Conservation (phyloP, 768 basidiomycete genomes). For the Postia placenta region DNA sequence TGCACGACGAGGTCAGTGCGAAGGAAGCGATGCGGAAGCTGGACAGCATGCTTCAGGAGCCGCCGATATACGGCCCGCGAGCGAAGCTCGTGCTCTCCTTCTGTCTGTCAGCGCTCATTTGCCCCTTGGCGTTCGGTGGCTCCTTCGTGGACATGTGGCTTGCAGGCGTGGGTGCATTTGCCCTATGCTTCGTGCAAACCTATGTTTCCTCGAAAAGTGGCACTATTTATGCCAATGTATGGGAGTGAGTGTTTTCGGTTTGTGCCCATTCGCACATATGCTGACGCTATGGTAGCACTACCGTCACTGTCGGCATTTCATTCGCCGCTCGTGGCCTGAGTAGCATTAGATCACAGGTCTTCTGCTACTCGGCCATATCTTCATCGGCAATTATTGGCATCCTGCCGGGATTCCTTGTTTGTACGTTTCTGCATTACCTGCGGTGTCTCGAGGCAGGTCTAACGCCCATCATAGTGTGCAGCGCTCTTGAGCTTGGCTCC, state of each 20-base stretch:
- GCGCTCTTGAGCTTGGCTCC: conserved; percentile 75
- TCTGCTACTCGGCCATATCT: conserved; percentile 88
- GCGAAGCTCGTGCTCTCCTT: conserved; percentile 65
- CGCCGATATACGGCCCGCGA: conserved; percentile 57
- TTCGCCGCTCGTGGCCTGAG: conserved; percentile 77
- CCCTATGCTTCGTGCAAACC: conserved; percentile 65
- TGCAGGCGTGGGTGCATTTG: conserved; percentile 59
- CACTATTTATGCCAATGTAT: conserved; percentile 81
- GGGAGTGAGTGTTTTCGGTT: conserved; percentile 58
- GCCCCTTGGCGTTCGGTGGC: conserved; percentile 80
- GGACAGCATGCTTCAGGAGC: conserved; percentile 52
- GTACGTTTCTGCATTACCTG: conserved; percentile 33
- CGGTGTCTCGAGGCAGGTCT: neutral
- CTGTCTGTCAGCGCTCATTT: conserved; percentile 66
- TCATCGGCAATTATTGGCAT: conserved; percentile 83
- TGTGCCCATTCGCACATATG: neutral
- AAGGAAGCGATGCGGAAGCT: conserved; percentile 61
- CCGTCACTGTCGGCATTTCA: conserved; percentile 72
- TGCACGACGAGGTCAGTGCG: conserved; percentile 87
- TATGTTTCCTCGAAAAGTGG: conserved; percentile 60
- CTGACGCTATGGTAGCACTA: conserved; percentile 46
- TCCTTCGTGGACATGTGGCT: conserved; percentile 81
- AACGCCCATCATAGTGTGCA: conserved; percentile 49
- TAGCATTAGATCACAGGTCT: conserved; percentile 65
- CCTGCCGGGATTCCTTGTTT: conserved; percentile 78